Base-by-base conservation (phyloP, 306 rosid species). In the Trifolium fragiferum region DNA sequence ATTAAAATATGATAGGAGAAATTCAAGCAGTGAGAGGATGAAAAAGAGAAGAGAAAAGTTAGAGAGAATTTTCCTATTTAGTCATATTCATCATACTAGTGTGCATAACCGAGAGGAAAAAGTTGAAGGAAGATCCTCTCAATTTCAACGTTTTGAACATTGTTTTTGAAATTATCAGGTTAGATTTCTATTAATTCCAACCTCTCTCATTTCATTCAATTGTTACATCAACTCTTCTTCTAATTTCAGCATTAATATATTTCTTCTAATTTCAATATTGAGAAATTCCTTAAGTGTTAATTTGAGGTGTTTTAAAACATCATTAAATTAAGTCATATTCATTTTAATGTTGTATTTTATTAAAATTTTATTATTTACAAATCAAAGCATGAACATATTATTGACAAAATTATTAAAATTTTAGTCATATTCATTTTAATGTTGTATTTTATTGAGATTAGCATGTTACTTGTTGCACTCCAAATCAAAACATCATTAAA, bases 131-230 rank as follows among this genome's bases (percentile, higher is more conserved):
- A 2, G 84, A 83, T 80, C 82, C 84, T 12, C 77, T 72, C 77
- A 83, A 76, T 49, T 83, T 83, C 65, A 83, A 68, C 1, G 84
- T 83, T 30, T 3, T 83, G 1, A 83, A 80, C 3, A 80, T 80
- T 43, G 66, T 60, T 15, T 0, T 83, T 40, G 87, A 83, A 76
- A 77, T 83, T 20, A 44, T 80, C 20, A 83, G 87, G 86, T 78
- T 27, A 60, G 37, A 58, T 16, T 70, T 64, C 33, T 64, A 25
- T 58, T 58, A 41, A 41, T 41, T 41, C 5, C 47, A 41, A 10
- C 66, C 40, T 16, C 30, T 8, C 66, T 8, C 38, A 59, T 59
- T 27, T n/a, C 40, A 59, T 27, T 59, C 40, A 59, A 41, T 10
- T 41, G 14, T 38, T 38, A 7, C 10, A 3, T 8, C 43, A 38